Conservation (phyloP, 2,329 filamentous ascomycete species). For the Claviceps sp. region DNA sequence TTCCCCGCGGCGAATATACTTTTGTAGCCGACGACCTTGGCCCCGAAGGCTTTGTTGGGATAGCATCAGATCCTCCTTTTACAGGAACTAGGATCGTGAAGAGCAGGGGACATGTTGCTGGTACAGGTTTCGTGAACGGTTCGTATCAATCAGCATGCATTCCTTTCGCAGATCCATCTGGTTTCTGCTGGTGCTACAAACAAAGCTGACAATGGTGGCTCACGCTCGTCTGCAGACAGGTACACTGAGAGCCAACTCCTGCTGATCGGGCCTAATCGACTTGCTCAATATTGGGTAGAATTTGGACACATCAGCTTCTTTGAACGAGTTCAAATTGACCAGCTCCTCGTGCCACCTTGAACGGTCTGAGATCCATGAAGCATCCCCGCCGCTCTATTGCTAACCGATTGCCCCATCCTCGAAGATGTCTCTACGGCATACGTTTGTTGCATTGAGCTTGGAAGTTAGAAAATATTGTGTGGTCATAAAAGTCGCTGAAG, state of each 20-base stretch:
- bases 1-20: slow-evolving; percentile 73
- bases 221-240: slow-evolving; percentile 36
- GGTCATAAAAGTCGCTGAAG: too few relatives aligned
- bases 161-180: neutral
- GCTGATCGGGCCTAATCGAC: slow-evolving; percentile 58
- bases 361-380: neutral
- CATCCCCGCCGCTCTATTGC: too few relatives aligned
- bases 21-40: slow-evolving; percentile 73
- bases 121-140: slow-evolving; percentile 59
- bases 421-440: too few relatives aligned
- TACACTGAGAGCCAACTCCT: slow-evolving; percentile 68
- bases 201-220: slow-evolving; percentile 1
- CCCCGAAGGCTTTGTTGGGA: slow-evolving; percentile 45
- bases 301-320: slow-evolving; percentile 49
- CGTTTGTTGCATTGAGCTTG: too few relatives aligned
- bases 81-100: slow-evolving; percentile 59
- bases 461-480: too few relatives aligned
- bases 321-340: slow-evolving; percentile 44
- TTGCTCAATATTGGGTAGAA: slow-evolving; percentile 72
- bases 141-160: slow-evolving; percentile 17
- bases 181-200: too few relatives aligned
- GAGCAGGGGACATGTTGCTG: slow-evolving; percentile 67
- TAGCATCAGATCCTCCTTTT: slow-evolving; percentile 55
- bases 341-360: slow-evolving; percentile 24
- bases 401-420: too few relatives aligned